These are phyloP conservation scores for Trypanosoma theileri DNA, from an alignment of 208 protist genomes.

Conservation along the genomic window DNA sequence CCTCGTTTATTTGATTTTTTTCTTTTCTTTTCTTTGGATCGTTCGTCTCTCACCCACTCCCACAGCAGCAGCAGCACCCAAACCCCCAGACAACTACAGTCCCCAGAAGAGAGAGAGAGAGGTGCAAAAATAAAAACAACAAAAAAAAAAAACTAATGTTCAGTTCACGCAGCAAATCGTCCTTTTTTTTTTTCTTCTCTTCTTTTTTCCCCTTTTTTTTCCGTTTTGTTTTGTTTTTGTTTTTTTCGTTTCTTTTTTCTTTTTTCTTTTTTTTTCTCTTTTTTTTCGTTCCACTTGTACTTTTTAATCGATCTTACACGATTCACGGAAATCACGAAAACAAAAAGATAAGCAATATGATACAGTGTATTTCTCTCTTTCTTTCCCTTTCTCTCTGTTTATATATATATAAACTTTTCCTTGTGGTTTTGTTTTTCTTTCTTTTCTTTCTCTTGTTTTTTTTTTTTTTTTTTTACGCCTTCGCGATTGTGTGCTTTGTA, in stretches of 20 bases:
- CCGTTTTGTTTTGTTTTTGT: neutral
- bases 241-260: neutral
- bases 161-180: no score
- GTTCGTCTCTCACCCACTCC: no score
- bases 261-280: neutral
- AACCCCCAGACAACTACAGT: no score
- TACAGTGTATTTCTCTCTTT: conserved; percentile 3
- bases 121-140: no score
- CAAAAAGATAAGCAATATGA: no score
- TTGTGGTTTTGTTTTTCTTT: neutral
- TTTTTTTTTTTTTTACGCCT: neutral
- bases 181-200: neutral
- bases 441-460: neutral
- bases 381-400: neutral
- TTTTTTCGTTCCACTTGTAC: neutral
- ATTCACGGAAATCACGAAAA: no score
- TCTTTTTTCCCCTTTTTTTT: conserved; percentile 6
- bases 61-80: no score
- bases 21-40: neutral
- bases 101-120: no score
- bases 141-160: no score
- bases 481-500: no score
- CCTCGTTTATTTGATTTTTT: neutral
- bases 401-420: no score
- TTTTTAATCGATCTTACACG: neutral